Base-by-base conservation (phyloP, 306 rosid species). In the Vicia faba region DNA sequence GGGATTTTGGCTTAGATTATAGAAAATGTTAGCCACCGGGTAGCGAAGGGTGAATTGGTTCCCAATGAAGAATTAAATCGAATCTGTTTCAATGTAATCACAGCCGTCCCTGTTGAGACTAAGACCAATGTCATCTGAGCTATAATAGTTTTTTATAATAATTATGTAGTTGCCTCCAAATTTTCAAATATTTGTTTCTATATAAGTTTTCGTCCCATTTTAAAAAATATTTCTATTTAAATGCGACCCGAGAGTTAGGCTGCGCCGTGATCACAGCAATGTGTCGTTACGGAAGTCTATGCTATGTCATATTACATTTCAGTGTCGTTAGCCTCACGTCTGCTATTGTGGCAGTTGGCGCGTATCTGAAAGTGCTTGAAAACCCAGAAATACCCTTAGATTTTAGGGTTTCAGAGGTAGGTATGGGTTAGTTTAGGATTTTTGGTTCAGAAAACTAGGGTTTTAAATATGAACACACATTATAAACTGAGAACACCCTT, bases 181-280 rank as follows among this genome's bases (percentile, higher is more conserved):
- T 58, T 60, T 66, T 74, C 45, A 15, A 61, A 39, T 59, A 66
- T 46, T 14, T 2, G 44, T 74, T 74, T 46, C 66, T 5, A 12
- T 4, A 40, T 36, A 20, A 2, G 48, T 23, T 38, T 58, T 33
- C 16, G 55, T 66, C 25, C 12, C 51, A 25, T 59, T 58, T 48
- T 12, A 11, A 36, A 50, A 12, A 66, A 74, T n/a, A 35, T 66
- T 66, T 33, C 11, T 40, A 5, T 56, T n/a, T 55, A 45, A 8
- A 56, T 51, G 29, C 50, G 19, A 36, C 40, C 20, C 4, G 18
- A 39, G 33, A 9, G 66, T 23, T 7, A 15, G 66, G 38, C 12
- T 61, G 16, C 1, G 18, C 49, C 2, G 45, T 20, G 7, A 38
- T 61, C 18, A 39, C 4, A 9, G 2, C 31, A 5, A 5, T 20